These are phyloP conservation scores for Chamaecrista fasciculata DNA, from an alignment of 306 rosid species.

Conservation along the genomic window DNA sequence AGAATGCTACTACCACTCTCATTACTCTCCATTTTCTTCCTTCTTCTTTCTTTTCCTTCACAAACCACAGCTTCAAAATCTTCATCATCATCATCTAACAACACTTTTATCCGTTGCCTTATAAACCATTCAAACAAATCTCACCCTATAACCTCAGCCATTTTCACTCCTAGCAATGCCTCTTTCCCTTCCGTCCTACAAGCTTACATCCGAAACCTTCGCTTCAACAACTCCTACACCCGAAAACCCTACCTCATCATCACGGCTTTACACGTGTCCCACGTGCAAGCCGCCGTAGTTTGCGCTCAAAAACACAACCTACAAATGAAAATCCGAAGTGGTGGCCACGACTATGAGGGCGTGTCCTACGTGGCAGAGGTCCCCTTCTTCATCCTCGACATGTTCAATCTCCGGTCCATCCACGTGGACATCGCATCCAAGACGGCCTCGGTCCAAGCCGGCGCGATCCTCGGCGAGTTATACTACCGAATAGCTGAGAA, in stretches of 20 bases:
- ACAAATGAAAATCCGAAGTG: constrained; percentile 55
- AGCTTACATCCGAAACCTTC: constrained; percentile 57
- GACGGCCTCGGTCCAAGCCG: constrained; percentile 48
- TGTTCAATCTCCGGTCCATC: constrained; percentile 55
- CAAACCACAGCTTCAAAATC: background rate
- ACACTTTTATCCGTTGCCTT: constrained; percentile 41
- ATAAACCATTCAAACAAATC: constrained; percentile 30
- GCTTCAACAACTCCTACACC: constrained; percentile 56
- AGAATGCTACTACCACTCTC: background rate
- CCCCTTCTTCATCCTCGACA: constrained; percentile 54
- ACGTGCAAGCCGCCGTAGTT: constrained; percentile 41
- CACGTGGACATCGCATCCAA: constrained; percentile 27
- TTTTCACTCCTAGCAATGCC: constrained; percentile 35
- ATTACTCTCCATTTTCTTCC: background rate
- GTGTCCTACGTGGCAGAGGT: constrained; percentile 40
- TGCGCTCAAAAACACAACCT: constrained; percentile 42
- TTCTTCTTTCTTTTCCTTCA: background rate
- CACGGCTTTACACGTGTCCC: constrained; percentile 47
- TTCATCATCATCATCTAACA: background rate
- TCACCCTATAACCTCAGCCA: constrained; percentile 39
- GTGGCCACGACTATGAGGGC: constrained; percentile 65
- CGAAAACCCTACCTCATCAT: constrained; percentile 48
- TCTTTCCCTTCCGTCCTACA: constrained; percentile 47
- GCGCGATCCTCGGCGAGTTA: constrained; percentile 58
- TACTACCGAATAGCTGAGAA: constrained; percentile 45